These are phyloP conservation scores for Syzygium syzygioides DNA, from an alignment of 441 rosid species.

Conservation along the genomic window DNA sequence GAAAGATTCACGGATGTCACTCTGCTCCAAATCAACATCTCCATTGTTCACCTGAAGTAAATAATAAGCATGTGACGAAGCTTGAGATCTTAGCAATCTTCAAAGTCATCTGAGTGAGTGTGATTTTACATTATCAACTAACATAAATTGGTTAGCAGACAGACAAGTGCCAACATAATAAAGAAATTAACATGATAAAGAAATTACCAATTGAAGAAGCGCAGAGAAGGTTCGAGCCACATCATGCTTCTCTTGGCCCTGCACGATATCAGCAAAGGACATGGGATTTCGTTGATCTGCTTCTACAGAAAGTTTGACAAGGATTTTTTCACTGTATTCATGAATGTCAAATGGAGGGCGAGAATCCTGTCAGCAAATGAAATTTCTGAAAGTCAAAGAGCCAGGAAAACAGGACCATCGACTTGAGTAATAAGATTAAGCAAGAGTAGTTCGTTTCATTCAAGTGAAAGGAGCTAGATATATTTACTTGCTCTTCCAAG, in stretches of 20 bases:
- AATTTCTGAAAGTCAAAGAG: conserved; percentile 3
- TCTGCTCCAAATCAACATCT: conserved; percentile 60
- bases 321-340: conserved; percentile 61
- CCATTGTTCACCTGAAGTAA: conserved; percentile 74
- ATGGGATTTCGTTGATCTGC: conserved; percentile 20
- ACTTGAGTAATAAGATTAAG: neutral
- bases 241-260: conserved; percentile 77
- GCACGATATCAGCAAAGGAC: conserved; percentile 58
- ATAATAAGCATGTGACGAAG: neutral
- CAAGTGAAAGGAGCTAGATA: neutral
- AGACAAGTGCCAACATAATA: neutral
- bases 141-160: neutral
- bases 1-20: conserved; percentile 16
- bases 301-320: conserved; percentile 50
- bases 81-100: neutral
- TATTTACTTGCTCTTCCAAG: conserved; percentile 81
- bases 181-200: conserved; percentile 13
- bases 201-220: conserved; percentile 84
- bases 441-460: neutral
- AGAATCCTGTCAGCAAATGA: conserved; percentile 47
- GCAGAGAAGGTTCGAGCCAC: conserved; percentile 90
- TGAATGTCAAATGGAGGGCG: conserved; percentile 88
- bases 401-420: neutral
- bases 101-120: neutral
- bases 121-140: neutral